Conservation (phyloP, 306 rosid species). For the Rosa chinensis region DNA sequence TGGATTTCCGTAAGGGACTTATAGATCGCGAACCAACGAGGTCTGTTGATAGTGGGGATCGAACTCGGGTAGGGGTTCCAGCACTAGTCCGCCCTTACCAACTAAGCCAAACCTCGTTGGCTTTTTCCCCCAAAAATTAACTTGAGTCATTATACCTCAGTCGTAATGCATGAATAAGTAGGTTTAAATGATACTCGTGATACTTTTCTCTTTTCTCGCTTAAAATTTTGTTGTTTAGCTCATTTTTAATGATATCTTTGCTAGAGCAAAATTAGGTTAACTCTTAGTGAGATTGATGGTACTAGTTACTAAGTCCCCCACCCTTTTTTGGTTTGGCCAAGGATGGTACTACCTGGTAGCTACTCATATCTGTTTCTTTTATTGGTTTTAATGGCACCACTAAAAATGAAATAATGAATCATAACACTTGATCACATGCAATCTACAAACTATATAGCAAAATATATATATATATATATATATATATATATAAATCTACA, state of each 20-base stretch:
- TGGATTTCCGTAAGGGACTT: too few species aligned
- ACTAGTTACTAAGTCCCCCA: background rate
- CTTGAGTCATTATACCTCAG: fast-evolving
- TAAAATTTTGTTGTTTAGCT: background rate
- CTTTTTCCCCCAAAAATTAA: background rate
- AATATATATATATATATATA: background rate
- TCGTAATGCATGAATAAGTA: background rate
- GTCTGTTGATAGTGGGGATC: too few species aligned
- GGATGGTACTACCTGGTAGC: background rate
- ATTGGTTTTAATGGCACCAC: background rate
- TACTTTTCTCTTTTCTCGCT: background rate
- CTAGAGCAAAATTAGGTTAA: background rate
- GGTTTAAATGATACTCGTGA: background rate
- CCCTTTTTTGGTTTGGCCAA: background rate
- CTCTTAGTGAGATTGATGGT: background rate
- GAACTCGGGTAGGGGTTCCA: too few species aligned
- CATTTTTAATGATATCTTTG: background rate
- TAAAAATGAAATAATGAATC: background rate
- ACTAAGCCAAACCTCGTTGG: too few species aligned
- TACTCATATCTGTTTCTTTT: background rate
- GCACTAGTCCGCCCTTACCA: too few species aligned
- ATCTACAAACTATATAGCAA: background rate
- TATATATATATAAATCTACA: background rate
- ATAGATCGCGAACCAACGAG: too few species aligned
- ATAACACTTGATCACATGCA: background rate